Percentiles rank a stretch among this genome's conserved stretches.
These are phyloP conservation scores for Fraxinus greggii DNA, from an alignment of 305 asterid genomes.

Conservation along the genomic window DNA sequence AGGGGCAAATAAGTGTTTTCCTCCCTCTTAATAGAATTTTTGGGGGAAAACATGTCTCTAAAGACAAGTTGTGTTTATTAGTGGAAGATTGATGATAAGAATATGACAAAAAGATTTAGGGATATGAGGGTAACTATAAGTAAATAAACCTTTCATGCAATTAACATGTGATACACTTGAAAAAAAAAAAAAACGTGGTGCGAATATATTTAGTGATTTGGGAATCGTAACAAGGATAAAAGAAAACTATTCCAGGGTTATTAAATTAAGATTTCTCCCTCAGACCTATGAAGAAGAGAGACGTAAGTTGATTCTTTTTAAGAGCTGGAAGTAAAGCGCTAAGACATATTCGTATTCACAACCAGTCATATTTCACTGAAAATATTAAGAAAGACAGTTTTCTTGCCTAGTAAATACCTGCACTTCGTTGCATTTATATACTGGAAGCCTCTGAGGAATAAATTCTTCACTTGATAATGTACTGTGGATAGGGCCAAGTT, in stretches of 20 bases:
- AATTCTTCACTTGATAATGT: slow-evolving; percentile 48
- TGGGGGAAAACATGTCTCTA: background rate
- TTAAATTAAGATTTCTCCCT: background rate
- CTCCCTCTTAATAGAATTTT: background rate
- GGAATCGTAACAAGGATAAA: background rate
- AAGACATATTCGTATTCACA: background rate
- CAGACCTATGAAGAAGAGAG: slow-evolving; percentile 16
- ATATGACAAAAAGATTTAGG: background rate
- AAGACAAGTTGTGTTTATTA: background rate
- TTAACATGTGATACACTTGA: background rate
- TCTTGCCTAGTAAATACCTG: slow-evolving; percentile 48
- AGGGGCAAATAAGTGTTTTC: background rate
- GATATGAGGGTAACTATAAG: background rate
- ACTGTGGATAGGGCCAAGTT: slow-evolving; percentile 68
- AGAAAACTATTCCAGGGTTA: background rate
- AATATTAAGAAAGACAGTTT: background rate
- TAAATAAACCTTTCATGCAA: background rate
- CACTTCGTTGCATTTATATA: slow-evolving; percentile 66
- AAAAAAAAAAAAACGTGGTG: background rate
- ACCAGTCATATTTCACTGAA: background rate
- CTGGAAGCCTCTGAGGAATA: slow-evolving; percentile 64
- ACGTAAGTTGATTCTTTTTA: slow-evolving; percentile 21
- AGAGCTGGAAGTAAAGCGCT: slow-evolving; percentile 18
- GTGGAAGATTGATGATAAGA: background rate
- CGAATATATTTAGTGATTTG: background rate